phyloP scores from a whole-genome alignment of 768 basidiomycete genomes.

The Tylopilus intermedius region DNA sequence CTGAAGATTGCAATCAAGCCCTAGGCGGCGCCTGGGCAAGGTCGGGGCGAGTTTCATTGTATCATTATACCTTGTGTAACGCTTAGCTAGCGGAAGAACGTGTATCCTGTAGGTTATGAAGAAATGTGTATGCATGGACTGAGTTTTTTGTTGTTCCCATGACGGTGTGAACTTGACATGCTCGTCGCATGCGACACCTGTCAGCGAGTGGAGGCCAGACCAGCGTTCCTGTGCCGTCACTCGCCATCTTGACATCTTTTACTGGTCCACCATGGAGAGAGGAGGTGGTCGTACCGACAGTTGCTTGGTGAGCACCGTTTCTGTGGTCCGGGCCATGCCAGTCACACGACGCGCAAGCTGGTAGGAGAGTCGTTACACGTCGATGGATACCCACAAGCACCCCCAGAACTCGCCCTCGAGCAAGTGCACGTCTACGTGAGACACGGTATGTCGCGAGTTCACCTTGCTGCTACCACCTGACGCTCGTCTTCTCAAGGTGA shows the following conservation, averaged over 20 bases:
- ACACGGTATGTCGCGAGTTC: constrained; percentile 49
- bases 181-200: not conserved
- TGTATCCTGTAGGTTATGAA: not conserved
- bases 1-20: constrained; percentile 62
- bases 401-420: constrained; percentile 50
- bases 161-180: not conserved
- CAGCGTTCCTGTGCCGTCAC: not conserved
- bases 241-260: not conserved
- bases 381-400: constrained; percentile 55
- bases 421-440: constrained; percentile 74
- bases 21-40: constrained; percentile 17
- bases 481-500: constrained; percentile 46
- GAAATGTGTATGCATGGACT: not conserved
- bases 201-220: not conserved
- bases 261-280: not conserved
- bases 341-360: not conserved
- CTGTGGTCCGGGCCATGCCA: not conserved
- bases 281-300: not conserved
- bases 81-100: not conserved
- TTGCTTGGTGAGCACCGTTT: constrained; percentile 11
- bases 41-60: constrained; percentile 2
- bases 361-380: constrained; percentile 44
- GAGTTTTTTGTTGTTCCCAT: not conserved
- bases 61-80: constrained; percentile 21
- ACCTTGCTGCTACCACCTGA: not conserved